Conservation (phyloP, 768 basidiomycete genomes). For the Lyophyllum decastes region DNA sequence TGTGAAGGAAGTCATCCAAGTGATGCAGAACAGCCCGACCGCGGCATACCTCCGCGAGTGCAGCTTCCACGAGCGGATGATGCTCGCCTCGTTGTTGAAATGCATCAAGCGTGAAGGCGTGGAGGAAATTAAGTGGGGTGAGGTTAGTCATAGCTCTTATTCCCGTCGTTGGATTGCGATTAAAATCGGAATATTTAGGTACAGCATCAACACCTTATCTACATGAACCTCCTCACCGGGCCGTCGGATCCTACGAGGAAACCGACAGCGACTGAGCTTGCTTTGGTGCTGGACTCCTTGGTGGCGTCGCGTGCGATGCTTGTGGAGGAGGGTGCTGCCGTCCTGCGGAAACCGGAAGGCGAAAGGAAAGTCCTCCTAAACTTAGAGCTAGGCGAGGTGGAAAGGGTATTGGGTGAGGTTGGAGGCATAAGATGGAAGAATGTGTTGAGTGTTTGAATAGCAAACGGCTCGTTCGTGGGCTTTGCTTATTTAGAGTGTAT, state of each 20-base stretch:
- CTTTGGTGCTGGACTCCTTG: slow-evolving; percentile 72
- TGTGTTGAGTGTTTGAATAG: slow-evolving; percentile 31
- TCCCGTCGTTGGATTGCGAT: not conserved
- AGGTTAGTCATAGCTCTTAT: slow-evolving; percentile 40
- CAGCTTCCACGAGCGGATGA: slow-evolving; percentile 85
- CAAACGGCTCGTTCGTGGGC: no score
- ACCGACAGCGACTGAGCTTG: slow-evolving; percentile 65
- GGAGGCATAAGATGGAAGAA: slow-evolving; percentile 73
- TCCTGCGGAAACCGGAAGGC: slow-evolving; percentile 53
- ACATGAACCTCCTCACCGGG: slow-evolving; percentile 63
- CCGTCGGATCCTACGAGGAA: slow-evolving; percentile 57
- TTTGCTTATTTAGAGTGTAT: not conserved
- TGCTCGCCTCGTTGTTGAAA: slow-evolving; percentile 82
- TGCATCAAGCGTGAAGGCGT: slow-evolving; percentile 84
- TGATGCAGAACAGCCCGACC: slow-evolving; percentile 90
- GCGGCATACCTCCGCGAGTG: slow-evolving; percentile 81
- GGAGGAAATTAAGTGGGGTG: slow-evolving; percentile 84
- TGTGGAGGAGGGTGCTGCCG: slow-evolving; percentile 62
- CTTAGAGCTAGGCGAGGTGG: slow-evolving; percentile 81
- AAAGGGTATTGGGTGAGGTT: slow-evolving; percentile 80
- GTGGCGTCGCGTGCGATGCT: slow-evolving; percentile 77
- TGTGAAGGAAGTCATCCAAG: slow-evolving; percentile 75
- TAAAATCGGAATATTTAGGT: slow-evolving; percentile 38
- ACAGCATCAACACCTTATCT: slow-evolving; percentile 72
- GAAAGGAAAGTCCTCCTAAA: slow-evolving; percentile 82